Evolutionary conservation across 116 monocot species (phyloP), one percentile per base, ranked within the genome.

Genomic region (Trichopus zeylanicus): DNA sequence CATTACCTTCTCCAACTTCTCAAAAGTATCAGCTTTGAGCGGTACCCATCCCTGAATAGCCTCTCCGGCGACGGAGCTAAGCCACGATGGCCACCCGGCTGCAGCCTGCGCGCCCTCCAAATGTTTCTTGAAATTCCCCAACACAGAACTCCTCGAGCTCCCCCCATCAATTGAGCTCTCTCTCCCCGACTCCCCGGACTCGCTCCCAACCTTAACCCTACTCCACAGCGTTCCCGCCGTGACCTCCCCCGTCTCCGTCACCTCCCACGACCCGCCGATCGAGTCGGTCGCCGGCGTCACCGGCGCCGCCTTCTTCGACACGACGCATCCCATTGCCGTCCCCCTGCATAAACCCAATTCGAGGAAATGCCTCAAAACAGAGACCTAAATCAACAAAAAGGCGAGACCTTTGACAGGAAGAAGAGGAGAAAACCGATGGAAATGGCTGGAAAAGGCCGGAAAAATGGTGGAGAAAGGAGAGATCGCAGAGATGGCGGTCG

Each of bases 1-100:
- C 20, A 48, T 75, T 77, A 82, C 91, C 91, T 91, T 91, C 67
- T 91, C 91, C 59, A 86, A 55, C 65, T 78, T 91, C 75, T 91
- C 77, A 60, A 62, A 91, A 53, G 76, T 63, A 26, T 85, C 90
- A 7, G 81, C 67, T 64, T 74, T 78, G 31, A 81, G 79, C 1
- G 90, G 90, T 5, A 85, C 55, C 90, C 78, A 81, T 16, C 89
- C 89, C 19, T 76, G 73, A 51, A 89, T 71, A 15, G 85, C 85
- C 48, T 85, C 89, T 10, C 69, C 75, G 7, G 89, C 85, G 35
- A 89, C 81, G 0, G 75, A 51, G 31, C 61, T 76, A 20, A 89
- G 78, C 89, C 89, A 89, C 5, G 64, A 48, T 6, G 89, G 89
- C 89, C 85, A 89, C 6, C 89, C 89, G 1, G 85, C 85, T 0